These are phyloP conservation scores for Hyphopichia fennica DNA, from an alignment of 1,139 yeast genomes.

Conservation along the genomic window DNA sequence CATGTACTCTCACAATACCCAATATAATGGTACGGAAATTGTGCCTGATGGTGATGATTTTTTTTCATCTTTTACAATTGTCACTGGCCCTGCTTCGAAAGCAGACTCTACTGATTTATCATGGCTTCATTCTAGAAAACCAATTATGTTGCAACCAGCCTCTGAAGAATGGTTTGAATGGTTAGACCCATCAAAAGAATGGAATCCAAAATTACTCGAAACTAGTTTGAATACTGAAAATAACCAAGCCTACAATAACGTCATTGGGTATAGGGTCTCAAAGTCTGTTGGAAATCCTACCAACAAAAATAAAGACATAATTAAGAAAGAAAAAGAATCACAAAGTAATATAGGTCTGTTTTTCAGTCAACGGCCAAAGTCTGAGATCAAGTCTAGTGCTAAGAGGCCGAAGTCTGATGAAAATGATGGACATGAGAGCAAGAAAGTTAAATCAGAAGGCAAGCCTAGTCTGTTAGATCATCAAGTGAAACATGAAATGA, in stretches of 20 bases:
- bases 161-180: conserved; percentile 58
- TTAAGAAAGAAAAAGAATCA: conserved; percentile 22
- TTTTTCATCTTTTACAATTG: conserved; percentile 62
- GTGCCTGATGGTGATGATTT: conserved; percentile 20
- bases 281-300: conserved; percentile 65
- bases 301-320: conserved; percentile 48
- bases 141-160: conserved; percentile 63
- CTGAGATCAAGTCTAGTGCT: neutral
- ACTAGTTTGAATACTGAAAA: conserved; percentile 34
- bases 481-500: too few species aligned
- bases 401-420: neutral
- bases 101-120: conserved; percentile 43
- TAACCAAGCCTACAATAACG: conserved; percentile 39
- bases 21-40: conserved; percentile 26
- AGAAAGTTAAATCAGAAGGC: neutral
- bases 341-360: conserved; percentile 30
- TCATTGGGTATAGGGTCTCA: conserved; percentile 58
- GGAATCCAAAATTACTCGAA: conserved; percentile 38
- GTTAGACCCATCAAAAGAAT: conserved; percentile 51
- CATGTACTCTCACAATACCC: conserved; percentile 51
- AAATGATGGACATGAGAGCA: neutral
- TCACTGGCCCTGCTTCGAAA: conserved; percentile 68
- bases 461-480: too few species aligned
- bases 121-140: conserved; percentile 81
- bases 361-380: conserved; percentile 12